Conservation (phyloP, 371 early-diverging fungal genomes). For the Mucor piriformis region DNA sequence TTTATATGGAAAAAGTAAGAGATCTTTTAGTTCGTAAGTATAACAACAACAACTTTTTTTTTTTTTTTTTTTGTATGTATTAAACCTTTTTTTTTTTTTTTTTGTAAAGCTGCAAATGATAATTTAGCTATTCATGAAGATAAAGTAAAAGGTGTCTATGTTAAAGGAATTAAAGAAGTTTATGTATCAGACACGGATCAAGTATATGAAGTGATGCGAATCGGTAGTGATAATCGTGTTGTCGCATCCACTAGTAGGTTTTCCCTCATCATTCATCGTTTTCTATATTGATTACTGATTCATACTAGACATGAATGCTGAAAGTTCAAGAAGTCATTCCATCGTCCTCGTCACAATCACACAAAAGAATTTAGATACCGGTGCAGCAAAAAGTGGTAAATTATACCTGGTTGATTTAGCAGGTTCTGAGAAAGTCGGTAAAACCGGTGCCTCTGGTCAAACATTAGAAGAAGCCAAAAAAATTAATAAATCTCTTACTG, state of each 20-base stretch:
- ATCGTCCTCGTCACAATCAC: constrained; percentile 94
- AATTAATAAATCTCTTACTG: constrained; percentile 98
- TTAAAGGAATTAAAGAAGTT: constrained; percentile 95
- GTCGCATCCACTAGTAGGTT: constrained; percentile 88
- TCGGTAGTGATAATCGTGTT: constrained; percentile 87
- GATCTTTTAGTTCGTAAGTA: constrained; percentile 90
- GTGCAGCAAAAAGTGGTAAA: constrained; percentile 87
- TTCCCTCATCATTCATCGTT: too few relatives aligned
- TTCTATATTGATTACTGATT: too few relatives aligned
- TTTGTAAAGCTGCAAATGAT: constrained; percentile 70
- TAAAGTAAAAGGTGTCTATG: constrained; percentile 91
- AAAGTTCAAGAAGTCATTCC: constrained; percentile 96
- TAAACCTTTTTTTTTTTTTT: not conserved
- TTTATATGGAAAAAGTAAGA: constrained; percentile 99
- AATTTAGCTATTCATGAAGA: constrained; percentile 96
- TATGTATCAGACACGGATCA: constrained; percentile 92
- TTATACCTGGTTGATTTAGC: constrained; percentile 99
- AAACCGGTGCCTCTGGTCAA: constrained; percentile 98
- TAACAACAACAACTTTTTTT: not conserved
- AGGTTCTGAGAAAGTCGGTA: constrained; percentile 98
- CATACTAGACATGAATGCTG: constrained; percentile 31
- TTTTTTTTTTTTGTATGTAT: not conserved
- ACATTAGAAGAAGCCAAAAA: constrained; percentile 99
- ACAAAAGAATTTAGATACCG: constrained; percentile 91
- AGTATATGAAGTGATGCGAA: constrained; percentile 93